phyloP scores from a whole-genome alignment of 768 basidiomycete species.

The Panus rudis region DNA sequence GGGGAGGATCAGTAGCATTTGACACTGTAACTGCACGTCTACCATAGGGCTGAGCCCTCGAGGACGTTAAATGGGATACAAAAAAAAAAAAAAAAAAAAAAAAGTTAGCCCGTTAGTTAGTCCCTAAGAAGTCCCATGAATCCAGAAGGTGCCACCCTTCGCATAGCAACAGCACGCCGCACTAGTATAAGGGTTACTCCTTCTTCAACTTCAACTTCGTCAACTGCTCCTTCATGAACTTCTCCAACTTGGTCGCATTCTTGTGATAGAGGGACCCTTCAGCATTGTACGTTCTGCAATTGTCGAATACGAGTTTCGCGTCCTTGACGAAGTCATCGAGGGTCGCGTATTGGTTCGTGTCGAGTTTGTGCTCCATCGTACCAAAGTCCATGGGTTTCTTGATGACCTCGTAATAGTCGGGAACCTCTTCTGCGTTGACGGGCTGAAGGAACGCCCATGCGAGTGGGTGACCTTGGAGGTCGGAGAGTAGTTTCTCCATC shows the following conservation, averaged over 20 bases:
- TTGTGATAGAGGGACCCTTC: constrained; percentile 74
- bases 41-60: too few species aligned
- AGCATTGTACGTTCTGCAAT: constrained; percentile 84
- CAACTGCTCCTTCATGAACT: constrained; percentile 51
- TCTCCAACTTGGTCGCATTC: constrained; percentile 81
- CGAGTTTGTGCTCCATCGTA: constrained; percentile 88
- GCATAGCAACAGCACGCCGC: too few species aligned
- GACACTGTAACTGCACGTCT: too few species aligned
- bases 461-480: constrained; percentile 67
- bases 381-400: constrained; percentile 88
- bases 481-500: constrained; percentile 74
- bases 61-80: too few species aligned
- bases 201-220: constrained; percentile 18
- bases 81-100: too few species aligned
- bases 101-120: too few species aligned
- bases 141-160: too few species aligned
- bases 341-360: constrained; percentile 74
- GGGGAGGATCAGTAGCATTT: too few species aligned
- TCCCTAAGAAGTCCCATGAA: too few species aligned
- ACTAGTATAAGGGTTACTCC: constrained; percentile 11
- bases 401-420: constrained; percentile 87
- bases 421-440: constrained; percentile 71
- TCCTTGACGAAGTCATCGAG: constrained; percentile 73
- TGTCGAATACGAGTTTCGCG: constrained; percentile 79
- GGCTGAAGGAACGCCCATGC: constrained; percentile 88